Base-by-base conservation (phyloP, 768 basidiomycete genomes). In the Lentinula edodes region DNA sequence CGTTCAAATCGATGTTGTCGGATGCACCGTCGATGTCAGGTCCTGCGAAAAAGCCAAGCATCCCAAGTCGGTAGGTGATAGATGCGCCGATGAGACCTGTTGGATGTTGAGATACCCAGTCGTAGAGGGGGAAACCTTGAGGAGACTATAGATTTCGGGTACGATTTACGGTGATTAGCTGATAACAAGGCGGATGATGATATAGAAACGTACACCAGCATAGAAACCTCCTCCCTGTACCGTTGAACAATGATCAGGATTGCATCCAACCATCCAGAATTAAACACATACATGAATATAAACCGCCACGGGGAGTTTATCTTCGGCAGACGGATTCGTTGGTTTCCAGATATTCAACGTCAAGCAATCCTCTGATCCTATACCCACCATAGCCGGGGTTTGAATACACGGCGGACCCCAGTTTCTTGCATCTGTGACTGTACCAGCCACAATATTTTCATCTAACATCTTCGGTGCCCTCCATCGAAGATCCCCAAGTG, bases 401-500 rank as follows among this genome's bases (percentile, higher is more conserved):
- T 82, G 81, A 35, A 82, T 74, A 62, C 80, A 81, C 0, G 78
- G 67, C 0, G 78, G 70, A 0, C 79, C 80, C 74, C 76, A 82
- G 57, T 73, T 75, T 52, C 78, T 65, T 32, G 79, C 79, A 65
- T 81, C 80, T 13, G 69, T 66, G 6, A 80, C 70, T 32, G 64
- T 50, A 12, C 64, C 63, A 0, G 71, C 63, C 20, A 51, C 58
- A 1, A 16, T 60, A 5, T 53, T 53, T 59, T 79, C 79, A 60
- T 80, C 67, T 36, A 81, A 66, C 50, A 63, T 61, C 18, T 64
- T 66, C 1, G 79, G 78, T 15, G 74, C 74, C 46, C 78, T 65
- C 67, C 76, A 80, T 18, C 79, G 69, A 7, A 78, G 65, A 23
- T 78, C 60, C 7, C 76, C 74, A 6, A 80, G 52, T 12, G 79